Base-by-base conservation (phyloP, 805 yeast species). In the Candida hungchunana region DNA sequence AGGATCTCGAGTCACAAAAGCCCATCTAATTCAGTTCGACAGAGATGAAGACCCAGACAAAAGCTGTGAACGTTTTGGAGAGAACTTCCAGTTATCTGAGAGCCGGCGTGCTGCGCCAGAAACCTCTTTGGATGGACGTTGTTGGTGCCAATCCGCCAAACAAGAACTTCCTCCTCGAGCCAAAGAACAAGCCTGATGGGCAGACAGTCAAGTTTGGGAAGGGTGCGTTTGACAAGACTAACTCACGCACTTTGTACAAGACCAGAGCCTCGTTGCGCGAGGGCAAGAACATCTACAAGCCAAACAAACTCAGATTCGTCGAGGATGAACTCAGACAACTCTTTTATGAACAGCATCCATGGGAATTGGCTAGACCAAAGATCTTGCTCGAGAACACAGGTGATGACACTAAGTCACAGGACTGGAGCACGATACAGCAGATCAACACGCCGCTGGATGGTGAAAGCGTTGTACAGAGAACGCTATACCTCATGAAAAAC, bases 361-460 rank as follows among this genome's bases (percentile, higher is more conserved):
- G 98, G 98, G 98, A 93, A 62, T 67, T 89, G 36, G 86, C 97
- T 2, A 75, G 95, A 48, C 96, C 97, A 11, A 85, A 84, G 56
- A 70, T 77, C 19, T 63, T 93, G 47, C 71, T 88, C 30, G 98
- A 93, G 59, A 83, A 78, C 51, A 69, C 71, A 24, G 85, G 83
- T 7, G 66, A 71, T 29, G 86, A 82, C 30, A 51, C 59, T 26
- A 40, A 50, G 3, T 53, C 58, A 7, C 67, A 69, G 39, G 87
- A 93, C 59, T 93, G 98, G 97, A 69, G 80, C 31, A 68, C 69
- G 33, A 73, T 93, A 58, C 72, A 73, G 47, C 97, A 93, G 59
- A 57, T 79, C 21, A 64, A 70, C 29, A 80, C 81, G 56, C 82
- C 81, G 16, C 67, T 93, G 24, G 95, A 87, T 52, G 97, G 97